A percentile compares a stretch with the other conserved stretches of the same genome.
Conservation (phyloP, 306 rosid species). For the Cucurbita ficifolia region DNA sequence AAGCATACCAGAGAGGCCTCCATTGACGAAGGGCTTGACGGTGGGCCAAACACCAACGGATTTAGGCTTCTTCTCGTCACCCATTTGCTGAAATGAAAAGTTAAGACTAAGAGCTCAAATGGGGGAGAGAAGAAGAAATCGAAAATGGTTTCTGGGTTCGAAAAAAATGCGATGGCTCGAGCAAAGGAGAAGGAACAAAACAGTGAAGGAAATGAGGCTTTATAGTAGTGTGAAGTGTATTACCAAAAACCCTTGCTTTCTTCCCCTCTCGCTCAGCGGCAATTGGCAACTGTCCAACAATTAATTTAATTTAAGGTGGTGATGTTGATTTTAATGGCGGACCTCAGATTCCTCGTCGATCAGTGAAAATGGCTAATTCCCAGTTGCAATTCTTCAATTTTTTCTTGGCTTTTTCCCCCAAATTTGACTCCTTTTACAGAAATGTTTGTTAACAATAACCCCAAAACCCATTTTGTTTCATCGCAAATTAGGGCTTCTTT, state of each 20-base stretch:
- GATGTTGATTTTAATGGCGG: constrained; percentile 2
- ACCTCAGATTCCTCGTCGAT: background rate
- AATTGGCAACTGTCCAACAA: background rate
- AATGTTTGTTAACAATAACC: too few relatives aligned
- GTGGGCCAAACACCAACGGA: constrained; percentile 64
- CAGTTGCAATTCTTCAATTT: background rate
- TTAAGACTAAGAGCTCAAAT: constrained; percentile 11
- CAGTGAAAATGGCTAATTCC: background rate
- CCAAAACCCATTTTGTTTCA: too few relatives aligned
- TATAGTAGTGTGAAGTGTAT: background rate
- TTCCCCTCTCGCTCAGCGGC: background rate
- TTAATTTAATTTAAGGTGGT: background rate
- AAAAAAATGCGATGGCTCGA: background rate
- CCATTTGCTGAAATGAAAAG: constrained; percentile 29
- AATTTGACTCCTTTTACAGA: background rate
- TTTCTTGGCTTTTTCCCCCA: background rate
- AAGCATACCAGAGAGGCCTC: constrained; percentile 94
- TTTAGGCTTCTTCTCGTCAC: constrained; percentile 70
- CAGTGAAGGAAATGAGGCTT: background rate
- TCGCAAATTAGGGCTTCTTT: too few relatives aligned
- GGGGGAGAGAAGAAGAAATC: constrained; percentile 8
- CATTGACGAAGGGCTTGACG: constrained; percentile 85
- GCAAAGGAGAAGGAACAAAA: background rate
- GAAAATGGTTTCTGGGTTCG: background rate
- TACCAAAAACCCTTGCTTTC: background rate